Evolutionary conservation across 2,329 filamentous ascomycete species (phyloP).

Genomic region (Colletotrichum lentis): DNA sequence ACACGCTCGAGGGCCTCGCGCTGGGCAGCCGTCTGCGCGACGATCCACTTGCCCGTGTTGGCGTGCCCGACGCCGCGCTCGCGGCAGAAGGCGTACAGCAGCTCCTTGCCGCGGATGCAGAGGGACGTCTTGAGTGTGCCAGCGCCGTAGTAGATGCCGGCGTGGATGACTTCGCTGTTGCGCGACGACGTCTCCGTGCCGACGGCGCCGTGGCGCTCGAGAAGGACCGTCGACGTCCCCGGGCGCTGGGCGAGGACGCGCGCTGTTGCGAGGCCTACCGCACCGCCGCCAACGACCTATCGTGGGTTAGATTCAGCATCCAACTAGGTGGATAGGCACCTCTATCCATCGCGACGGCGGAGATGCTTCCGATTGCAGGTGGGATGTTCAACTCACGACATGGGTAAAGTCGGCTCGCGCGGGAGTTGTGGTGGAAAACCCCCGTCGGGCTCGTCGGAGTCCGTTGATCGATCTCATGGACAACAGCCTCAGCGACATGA

Average conservation of each 20-base stretch:
- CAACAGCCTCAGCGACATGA: slow-evolving; percentile 19
- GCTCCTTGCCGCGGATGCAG: slow-evolving; percentile 78
- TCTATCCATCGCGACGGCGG: not conserved
- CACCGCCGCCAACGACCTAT: slow-evolving; percentile 66
- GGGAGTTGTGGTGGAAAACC: slow-evolving; percentile 50
- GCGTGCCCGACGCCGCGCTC: slow-evolving; percentile 72
- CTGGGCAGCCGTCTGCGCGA: slow-evolving; percentile 81
- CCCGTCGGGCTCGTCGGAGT: slow-evolving; percentile 8
- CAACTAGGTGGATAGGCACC: too few species aligned
- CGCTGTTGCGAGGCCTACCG: slow-evolving; percentile 83
- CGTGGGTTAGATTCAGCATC: not conserved
- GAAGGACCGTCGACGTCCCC: slow-evolving; percentile 73
- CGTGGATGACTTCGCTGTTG: slow-evolving; percentile 97
- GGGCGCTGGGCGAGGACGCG: slow-evolving; percentile 73
- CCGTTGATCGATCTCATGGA: slow-evolving; percentile 2
- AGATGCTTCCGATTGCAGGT: slow-evolving; percentile 11
- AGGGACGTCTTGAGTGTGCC: slow-evolving; percentile 81
- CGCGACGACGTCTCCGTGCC: slow-evolving; percentile 89
- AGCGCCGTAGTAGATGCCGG: slow-evolving; percentile 87
- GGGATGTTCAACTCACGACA: slow-evolving; percentile 47
- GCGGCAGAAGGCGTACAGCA: slow-evolving; percentile 82
- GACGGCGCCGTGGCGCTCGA: slow-evolving; percentile 78
- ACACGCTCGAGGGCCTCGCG: slow-evolving; percentile 66
- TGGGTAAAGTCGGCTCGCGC: slow-evolving; percentile 56
- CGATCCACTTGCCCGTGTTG: slow-evolving; percentile 91